Conservation (phyloP, 257 asterid genomes). For the Hygrophila difformis region DNA sequence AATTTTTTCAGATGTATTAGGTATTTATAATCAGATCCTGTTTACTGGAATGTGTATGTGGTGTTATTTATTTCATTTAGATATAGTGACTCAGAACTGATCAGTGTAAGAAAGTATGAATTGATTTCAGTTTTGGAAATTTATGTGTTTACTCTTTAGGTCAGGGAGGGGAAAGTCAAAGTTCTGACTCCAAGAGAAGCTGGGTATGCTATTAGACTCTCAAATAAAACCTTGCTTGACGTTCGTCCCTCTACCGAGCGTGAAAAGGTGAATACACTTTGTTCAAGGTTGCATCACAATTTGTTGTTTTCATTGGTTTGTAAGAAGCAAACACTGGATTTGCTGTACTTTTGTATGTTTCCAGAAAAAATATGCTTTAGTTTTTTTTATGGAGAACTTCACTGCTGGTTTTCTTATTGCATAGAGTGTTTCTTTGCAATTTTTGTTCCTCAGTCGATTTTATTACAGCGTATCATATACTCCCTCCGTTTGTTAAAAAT, state of each 20-base stretch:
- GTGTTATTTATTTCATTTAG: not conserved
- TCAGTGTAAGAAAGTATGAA: not conserved
- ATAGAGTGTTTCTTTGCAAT: too few relatives aligned
- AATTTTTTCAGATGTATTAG: too few relatives aligned
- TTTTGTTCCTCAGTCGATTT: too few relatives aligned
- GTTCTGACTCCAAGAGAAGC: constrained; percentile 87
- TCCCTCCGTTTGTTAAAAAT: too few relatives aligned
- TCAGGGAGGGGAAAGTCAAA: constrained; percentile 85
- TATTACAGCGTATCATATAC: too few relatives aligned
- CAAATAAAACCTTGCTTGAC: constrained; percentile 72
- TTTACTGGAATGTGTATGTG: not conserved
- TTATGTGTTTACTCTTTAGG: constrained; percentile 27
- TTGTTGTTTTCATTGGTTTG: not conserved
- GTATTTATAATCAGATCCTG: not conserved
- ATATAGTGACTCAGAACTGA: not conserved
- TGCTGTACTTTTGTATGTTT: too few relatives aligned
- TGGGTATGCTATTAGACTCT: constrained; percentile 91
- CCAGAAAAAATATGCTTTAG: too few relatives aligned
- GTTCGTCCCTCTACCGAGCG: constrained; percentile 88
- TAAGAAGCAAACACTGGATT: not conserved
- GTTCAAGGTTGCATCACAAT: constrained; percentile 1
- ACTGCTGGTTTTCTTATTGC: too few relatives aligned
- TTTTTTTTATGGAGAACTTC: too few relatives aligned
- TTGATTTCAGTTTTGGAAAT: constrained; percentile 9
- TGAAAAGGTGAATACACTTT: constrained; percentile 41